These are phyloP conservation scores for Mycosarcoma maydis DNA, from an alignment of 1,284 basidiomycete species.

Conservation along the genomic window DNA sequence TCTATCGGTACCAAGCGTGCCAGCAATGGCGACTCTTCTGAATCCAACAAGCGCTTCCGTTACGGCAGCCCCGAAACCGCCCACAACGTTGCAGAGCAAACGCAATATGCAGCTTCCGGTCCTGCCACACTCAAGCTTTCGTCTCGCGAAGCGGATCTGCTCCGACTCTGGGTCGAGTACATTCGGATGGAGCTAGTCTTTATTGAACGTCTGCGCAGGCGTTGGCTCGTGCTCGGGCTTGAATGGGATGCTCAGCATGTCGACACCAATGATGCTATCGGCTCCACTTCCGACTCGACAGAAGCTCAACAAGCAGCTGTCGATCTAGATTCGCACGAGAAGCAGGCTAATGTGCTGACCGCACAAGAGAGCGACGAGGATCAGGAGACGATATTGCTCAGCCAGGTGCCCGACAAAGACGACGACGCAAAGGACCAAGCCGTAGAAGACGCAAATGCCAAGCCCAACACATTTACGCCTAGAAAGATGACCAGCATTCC, in stretches of 20 bases:
- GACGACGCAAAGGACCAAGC: slow-evolving; percentile 24
- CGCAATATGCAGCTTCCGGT: slow-evolving; percentile 9
- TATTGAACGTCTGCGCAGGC: slow-evolving; percentile 80
- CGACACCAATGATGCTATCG: not conserved
- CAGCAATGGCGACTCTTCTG: slow-evolving; percentile 2
- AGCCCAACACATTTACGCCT: slow-evolving; percentile 27
- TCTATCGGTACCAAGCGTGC: slow-evolving; percentile 12
- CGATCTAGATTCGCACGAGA: slow-evolving; percentile 27
- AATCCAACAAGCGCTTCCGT: slow-evolving; percentile 15
- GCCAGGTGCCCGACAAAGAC: slow-evolving; percentile 37
- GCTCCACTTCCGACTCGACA: slow-evolving; percentile 14
- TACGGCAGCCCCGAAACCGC: not conserved
- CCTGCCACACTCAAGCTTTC: slow-evolving; percentile 42
- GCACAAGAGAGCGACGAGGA: slow-evolving; percentile 1
- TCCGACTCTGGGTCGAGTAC: slow-evolving; percentile 69
- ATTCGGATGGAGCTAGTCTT: slow-evolving; percentile 90
- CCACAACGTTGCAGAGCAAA: too few relatives aligned
- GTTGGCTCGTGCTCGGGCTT: slow-evolving; percentile 83
- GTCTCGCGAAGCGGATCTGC: slow-evolving; percentile 43
- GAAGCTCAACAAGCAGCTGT: slow-evolving; percentile 33
- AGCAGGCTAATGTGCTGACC: not conserved
- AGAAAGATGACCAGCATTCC: slow-evolving; percentile 35
- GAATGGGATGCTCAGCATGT: slow-evolving; percentile 33
- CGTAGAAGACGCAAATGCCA: slow-evolving; percentile 13
- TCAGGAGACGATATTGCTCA: slow-evolving; percentile 32